These are phyloP conservation scores for Diaporthe capsici DNA, from an alignment of 2,329 filamentous ascomycete species.

Conservation along the genomic window DNA sequence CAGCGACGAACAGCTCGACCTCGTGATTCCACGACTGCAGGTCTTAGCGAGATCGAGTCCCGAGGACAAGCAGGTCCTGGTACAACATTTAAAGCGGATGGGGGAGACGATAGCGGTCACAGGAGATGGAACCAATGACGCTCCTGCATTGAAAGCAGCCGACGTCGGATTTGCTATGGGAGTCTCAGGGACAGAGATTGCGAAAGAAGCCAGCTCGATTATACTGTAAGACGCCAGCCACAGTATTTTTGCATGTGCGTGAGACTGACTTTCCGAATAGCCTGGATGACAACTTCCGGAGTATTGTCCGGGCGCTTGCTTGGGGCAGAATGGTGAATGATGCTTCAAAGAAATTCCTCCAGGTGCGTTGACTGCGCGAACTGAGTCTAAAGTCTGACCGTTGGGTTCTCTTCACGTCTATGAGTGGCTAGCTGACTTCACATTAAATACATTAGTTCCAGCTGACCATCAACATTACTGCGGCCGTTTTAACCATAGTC, in stretches of 20 bases:
- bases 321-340: slow-evolving; percentile 76
- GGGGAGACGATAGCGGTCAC: slow-evolving; percentile 64
- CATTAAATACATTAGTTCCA: slow-evolving; percentile 58
- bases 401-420: background rate
- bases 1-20: slow-evolving; percentile 64
- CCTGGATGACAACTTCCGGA: slow-evolving; percentile 66
- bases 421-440: background rate
- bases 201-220: slow-evolving; percentile 74
- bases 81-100: slow-evolving; percentile 58
- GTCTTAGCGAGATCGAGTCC: slow-evolving; percentile 67
- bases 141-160: slow-evolving; percentile 71
- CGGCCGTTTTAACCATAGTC: slow-evolving; percentile 71
- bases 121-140: slow-evolving; percentile 73
- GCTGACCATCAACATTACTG: slow-evolving; percentile 75
- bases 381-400: background rate
- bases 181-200: slow-evolving; percentile 72
- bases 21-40: slow-evolving; percentile 63
- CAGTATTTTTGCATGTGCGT: background rate
- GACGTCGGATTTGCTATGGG: slow-evolving; percentile 76
- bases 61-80: slow-evolving; percentile 66
- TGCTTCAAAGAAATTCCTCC: slow-evolving; percentile 74
- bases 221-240: slow-evolving; percentile 50
- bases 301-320: slow-evolving; percentile 72
- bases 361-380: slow-evolving; percentile 49
- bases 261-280: background rate